phyloP scores from a whole-genome alignment of 106 monocot species.

The Acanthochlamys bracteata region DNA sequence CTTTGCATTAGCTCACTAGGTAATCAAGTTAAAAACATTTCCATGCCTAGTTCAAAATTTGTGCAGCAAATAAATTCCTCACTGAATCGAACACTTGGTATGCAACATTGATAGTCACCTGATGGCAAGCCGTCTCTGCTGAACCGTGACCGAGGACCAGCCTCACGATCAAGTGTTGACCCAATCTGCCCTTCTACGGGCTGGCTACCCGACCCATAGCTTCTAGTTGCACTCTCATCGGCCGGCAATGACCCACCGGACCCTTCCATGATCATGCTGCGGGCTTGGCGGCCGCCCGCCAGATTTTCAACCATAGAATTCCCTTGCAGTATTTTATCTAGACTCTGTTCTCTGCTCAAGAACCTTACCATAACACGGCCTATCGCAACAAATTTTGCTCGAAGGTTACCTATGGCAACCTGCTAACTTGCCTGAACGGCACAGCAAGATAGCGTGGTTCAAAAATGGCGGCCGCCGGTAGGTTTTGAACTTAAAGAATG shows the following conservation, averaged over 20 bases:
- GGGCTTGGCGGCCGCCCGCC: conserved; percentile 19
- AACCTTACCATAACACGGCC: conserved; percentile 30
- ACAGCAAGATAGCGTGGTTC: too few relatives aligned
- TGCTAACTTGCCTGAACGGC: too few relatives aligned
- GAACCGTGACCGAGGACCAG: conserved; percentile 19
- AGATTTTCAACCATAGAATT: conserved; percentile 5
- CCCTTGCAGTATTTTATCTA: conserved; percentile 11
- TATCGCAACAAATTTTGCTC: conserved; percentile 1
- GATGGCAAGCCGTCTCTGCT: conserved; percentile 12
- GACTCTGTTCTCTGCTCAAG: conserved; percentile 19
- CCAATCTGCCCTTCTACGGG: conserved; percentile 24
- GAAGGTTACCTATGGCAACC: conserved; percentile 1
- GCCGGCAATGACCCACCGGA: neutral
- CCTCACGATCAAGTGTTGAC: conserved; percentile 17
- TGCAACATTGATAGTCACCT: conserved; percentile 10
- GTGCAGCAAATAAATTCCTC: too few relatives aligned
- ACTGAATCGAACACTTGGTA: too few relatives aligned
- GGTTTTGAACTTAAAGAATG: neutral
- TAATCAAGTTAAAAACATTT: neutral
- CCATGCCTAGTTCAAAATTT: neutral
- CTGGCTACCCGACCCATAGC: conserved; percentile 16
- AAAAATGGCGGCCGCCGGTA: too few relatives aligned
- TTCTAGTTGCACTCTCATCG: conserved; percentile 13
- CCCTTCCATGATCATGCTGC: conserved; percentile 22
- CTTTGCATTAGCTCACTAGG: too few relatives aligned